phyloP scores from a whole-genome alignment of 2,329 filamentous ascomycete genomes.

The Chaetomium strumarium region DNA sequence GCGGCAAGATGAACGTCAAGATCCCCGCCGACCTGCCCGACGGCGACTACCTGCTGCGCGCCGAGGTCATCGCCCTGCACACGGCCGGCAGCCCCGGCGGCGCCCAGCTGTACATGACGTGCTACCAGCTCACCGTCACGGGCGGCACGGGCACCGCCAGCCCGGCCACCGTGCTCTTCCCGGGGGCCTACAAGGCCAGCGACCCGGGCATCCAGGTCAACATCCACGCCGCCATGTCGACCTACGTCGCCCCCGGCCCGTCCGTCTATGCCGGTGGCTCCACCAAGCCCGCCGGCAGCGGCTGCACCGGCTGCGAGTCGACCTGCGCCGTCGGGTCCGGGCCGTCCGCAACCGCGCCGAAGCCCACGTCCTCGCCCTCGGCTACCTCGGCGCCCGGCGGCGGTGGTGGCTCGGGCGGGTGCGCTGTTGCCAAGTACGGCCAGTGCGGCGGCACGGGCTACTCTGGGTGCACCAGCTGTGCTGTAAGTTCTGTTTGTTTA shows the following conservation, averaged over 20 bases:
- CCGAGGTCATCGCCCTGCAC: too few species aligned
- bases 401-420: conserved; percentile 24
- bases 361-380: neutral
- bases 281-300: conserved; percentile 36
- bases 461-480: conserved; percentile 37
- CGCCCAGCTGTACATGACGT: conserved; percentile 11
- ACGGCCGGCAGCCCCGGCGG: too few species aligned
- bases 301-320: conserved; percentile 36
- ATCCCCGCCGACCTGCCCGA: too few species aligned
- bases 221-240: conserved; percentile 38
- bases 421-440: conserved; percentile 31
- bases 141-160: conserved; percentile 25
- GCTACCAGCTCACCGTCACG: conserved; percentile 33
- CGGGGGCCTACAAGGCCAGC: conserved; percentile 38
- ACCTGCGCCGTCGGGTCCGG: conserved; percentile 34
- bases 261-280: conserved; percentile 37
- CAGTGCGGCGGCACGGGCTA: conserved; percentile 39
- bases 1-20: too few species aligned
- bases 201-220: conserved; percentile 44
- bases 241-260: conserved; percentile 40
- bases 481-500: conserved; percentile 26
- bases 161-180: conserved; percentile 34
- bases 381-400: conserved; percentile 17
- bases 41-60: too few species aligned
- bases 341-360: conserved; percentile 16